Conservation (phyloP, 495 filamentous ascomycete species). For the Aspergillus sclerotiicarbonarius region DNA sequence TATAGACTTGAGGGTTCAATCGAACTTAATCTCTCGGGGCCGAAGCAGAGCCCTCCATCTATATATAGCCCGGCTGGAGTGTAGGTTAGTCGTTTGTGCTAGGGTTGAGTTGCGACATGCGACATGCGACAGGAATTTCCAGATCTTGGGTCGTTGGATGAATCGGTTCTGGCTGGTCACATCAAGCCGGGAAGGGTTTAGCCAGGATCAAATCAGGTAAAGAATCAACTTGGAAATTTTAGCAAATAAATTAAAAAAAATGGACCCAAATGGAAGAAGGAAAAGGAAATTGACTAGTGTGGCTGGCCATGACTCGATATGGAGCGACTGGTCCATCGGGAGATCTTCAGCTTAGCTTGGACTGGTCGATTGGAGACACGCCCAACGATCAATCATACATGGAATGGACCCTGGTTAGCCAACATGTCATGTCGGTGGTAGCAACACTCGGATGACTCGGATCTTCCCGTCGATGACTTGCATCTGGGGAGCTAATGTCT, state of each 20-base stretch:
- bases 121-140: too few relatives aligned
- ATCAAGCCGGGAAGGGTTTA: too few relatives aligned
- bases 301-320: neutral
- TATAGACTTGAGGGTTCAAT: neutral
- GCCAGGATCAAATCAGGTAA: too few relatives aligned
- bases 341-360: conserved; percentile 27
- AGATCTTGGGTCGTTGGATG: too few relatives aligned
- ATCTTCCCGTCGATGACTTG: conserved; percentile 28
- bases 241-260: too few relatives aligned
- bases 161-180: too few relatives aligned
- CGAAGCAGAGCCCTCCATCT: conserved; percentile 5
- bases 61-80: conserved; percentile 17
- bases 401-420: conserved; percentile 16
- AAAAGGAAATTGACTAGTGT: too few relatives aligned
- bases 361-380: conserved; percentile 23
- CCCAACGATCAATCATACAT: conserved; percentile 16
- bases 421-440: conserved; percentile 23
- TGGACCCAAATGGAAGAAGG: too few relatives aligned
- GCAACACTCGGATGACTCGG: conserved; percentile 19
- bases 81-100: conserved; percentile 5
- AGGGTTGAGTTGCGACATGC: too few relatives aligned
- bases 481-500: conserved; percentile 15
- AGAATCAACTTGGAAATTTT: too few relatives aligned
- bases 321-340: conserved; percentile 15
- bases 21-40: conserved; percentile 16